phyloP scores from a whole-genome alignment of 768 basidiomycete genomes.

The Astraeus odoratus region DNA sequence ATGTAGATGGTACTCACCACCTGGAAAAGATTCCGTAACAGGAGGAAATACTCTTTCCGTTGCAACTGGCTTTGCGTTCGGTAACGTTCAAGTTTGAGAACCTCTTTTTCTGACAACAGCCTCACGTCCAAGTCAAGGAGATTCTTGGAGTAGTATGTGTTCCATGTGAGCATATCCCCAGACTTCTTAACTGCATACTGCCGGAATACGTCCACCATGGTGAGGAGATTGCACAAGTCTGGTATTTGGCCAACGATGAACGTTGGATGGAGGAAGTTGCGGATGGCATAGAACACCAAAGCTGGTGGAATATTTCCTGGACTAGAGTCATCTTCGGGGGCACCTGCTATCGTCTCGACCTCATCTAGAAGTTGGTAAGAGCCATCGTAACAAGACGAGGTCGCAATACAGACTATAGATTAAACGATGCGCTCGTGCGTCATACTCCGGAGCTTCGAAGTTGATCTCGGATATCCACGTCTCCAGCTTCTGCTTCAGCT shows the following conservation, averaged over 20 bases:
- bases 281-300: constrained; percentile 21
- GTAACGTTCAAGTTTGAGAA: constrained; percentile 7
- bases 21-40: constrained; percentile 16
- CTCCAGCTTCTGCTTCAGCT: neutral
- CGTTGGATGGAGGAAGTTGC: constrained; percentile 23
- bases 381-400: neutral
- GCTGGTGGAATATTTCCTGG: constrained; percentile 5
- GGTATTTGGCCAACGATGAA: constrained; percentile 27
- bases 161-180: constrained; percentile 20
- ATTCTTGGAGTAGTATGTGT: constrained; percentile 15
- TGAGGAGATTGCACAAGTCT: constrained; percentile 21
- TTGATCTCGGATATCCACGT: neutral
- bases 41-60: constrained; percentile 18
- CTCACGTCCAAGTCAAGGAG: constrained; percentile 8
- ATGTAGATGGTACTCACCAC: constrained; percentile 12
- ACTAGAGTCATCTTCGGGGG: neutral
- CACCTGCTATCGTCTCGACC: neutral
- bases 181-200: constrained; percentile 11
- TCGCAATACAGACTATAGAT: constrained; percentile 3
- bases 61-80: constrained; percentile 8
- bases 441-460: neutral
- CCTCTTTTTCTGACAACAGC: constrained; percentile 15
- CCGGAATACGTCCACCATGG: constrained; percentile 18
- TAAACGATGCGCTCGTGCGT: neutral
- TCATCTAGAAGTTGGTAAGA: constrained; percentile 3